Evolutionary conservation across 2,329 filamentous ascomycete species (phyloP).

Genomic region (Aspergillus melleus): DNA sequence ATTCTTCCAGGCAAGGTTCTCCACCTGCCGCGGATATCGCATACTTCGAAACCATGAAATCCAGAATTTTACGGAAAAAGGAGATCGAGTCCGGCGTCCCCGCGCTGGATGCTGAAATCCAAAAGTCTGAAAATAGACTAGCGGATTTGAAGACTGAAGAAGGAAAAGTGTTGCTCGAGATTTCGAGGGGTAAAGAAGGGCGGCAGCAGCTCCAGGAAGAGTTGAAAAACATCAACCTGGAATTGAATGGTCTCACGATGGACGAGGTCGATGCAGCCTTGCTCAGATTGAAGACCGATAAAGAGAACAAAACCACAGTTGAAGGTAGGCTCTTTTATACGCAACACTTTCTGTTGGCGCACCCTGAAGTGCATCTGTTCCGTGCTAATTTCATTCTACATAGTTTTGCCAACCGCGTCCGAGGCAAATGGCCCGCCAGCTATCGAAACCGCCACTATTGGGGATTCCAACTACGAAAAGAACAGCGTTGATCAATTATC

Average conservation of each 20-base stretch:
- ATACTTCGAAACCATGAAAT: conserved; percentile 33
- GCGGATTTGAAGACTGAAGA: conserved; percentile 34
- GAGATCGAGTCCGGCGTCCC: conserved; percentile 52
- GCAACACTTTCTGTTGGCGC: neutral
- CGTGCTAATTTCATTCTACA: neutral
- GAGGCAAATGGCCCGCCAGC: neutral
- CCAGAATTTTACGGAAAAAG: conserved; percentile 44
- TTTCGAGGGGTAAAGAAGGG: conserved; percentile 45
- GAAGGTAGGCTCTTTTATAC: conserved; percentile 21
- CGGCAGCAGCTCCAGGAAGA: conserved; percentile 49
- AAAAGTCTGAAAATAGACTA: conserved; percentile 36
- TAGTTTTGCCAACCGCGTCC: conserved; percentile 2
- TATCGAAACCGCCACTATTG: neutral
- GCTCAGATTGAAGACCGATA: conserved; percentile 20
- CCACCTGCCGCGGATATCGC: conserved; percentile 19
- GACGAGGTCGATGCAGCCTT: conserved; percentile 44
- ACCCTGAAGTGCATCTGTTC: too few relatives aligned
- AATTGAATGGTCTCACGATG: conserved; percentile 49
- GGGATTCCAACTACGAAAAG: conserved; percentile 1
- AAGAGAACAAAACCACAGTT: conserved; percentile 8
- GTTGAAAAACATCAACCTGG: conserved; percentile 49
- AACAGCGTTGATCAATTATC: neutral
- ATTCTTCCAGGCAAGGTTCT: neutral
- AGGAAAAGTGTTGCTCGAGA: conserved; percentile 46
- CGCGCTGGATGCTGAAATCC: conserved; percentile 47